Evolutionary conservation across 2,329 filamentous ascomycete genomes (phyloP), one percentile per base, ranked within the genome.

Genomic region (Atkinsonella hypoxylon): DNA sequence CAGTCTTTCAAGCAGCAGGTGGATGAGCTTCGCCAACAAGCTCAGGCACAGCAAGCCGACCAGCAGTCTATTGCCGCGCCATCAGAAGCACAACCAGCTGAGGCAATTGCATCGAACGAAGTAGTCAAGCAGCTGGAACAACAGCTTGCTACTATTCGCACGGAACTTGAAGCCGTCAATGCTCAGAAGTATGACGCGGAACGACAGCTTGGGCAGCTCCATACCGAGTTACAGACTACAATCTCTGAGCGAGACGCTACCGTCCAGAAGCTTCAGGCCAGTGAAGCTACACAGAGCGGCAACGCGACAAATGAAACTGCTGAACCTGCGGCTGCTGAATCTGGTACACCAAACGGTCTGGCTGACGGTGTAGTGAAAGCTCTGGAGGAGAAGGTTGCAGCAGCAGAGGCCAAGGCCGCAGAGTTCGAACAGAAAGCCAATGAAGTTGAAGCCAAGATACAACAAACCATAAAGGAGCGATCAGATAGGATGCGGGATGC

Each of bases 121-220:
- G 67, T 77, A 59, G 61, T 73, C 5, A 56, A 66, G 9, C 66
- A 70, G 45, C 61, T 78, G 17, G 73, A 81, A 54, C 68, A 72
- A 54, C 71, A 81, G 54, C 67, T 82, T 8, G 56, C 63, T 2
- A 63, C 70, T 41, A 63, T 73, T 13, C 74, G 69, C 20, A 78
- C 81, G 56, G 79, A 90, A 57, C 75, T 93, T 10, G 81, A 83
- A 42, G 73, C 73, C 1, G 76, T 83, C 49, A 82, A 71, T 7
- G 72, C 80, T 10, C 82, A 93, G 62, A 89, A 87, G 64, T 74
- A 81, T 17, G 72, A 73, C 2, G 72, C 87, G n/a, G 79, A 88
- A 56, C 70, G 79, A 51, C 81, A 85, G 54, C 71, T 86, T 2
- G 70, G 74, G 44, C 65, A 62, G 22, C 63, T 83, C 2, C 76